Base-by-base conservation (phyloP, 306 rosid species). In the Quercus rubra region DNA sequence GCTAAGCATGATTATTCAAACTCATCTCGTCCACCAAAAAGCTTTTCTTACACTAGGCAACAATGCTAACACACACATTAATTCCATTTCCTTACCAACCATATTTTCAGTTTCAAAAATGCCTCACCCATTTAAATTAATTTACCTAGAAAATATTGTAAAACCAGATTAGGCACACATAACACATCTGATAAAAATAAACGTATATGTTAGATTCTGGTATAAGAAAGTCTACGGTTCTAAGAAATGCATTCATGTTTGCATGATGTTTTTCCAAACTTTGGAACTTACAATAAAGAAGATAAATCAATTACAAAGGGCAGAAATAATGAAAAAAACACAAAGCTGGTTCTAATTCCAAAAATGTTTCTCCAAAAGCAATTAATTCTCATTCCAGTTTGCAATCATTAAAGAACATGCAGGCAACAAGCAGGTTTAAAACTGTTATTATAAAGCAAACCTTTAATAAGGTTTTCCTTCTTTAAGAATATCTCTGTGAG, bases 391-490 rank as follows among this genome's bases (percentile, higher is more conserved):
- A 74, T 43, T 67, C 49, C 25, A 17, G 71, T 67, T 76, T 75
- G 56, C 57, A 77, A 66, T 54, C 77, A 66, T 69, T 59, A 55
- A 70, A 72, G 9, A 52, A 64, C 5, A 78, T 27, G 21, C 58
- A 76, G 27, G 74, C 30, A 77, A 80, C 55, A 62, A 62, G 76
- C 28, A 74, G 38, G 75, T 71, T 70, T 54, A 49, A 49, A 49
- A 68, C 78, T 74, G 58, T 56, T 30, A 73, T 58, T 74, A 23
- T 61, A 76, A 75, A 62, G 74, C 92, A 72, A 77, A 93, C 98
- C 98, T 86, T 93, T 94, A 78, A 93, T 93, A 82, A 93, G 97
- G 83, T 93, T 93, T 83, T 93, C 98, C 85, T 91, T 93, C 88
- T 93, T 93, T 80, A 93, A 84, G 83, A 93, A 93, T 86, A 93